A percentile compares a stretch with the other conserved stretches of the same genome.
These are phyloP conservation scores for Gnomoniopsis smithogilvyi DNA, from an alignment of 2,329 filamentous ascomycete species.

Conservation along the genomic window DNA sequence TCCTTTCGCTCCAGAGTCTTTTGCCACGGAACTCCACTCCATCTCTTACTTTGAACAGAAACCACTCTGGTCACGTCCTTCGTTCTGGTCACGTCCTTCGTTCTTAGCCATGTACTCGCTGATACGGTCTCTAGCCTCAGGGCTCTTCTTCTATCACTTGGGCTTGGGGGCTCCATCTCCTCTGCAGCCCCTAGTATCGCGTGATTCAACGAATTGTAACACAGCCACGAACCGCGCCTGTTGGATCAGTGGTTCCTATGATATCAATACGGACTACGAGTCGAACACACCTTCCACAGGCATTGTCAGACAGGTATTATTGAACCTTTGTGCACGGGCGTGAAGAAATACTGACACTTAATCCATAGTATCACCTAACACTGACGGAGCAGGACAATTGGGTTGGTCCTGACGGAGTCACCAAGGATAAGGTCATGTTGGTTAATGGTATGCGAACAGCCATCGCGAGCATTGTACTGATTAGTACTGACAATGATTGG, in stretches of 20 bases:
- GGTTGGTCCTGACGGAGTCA: slow-evolving; percentile 26
- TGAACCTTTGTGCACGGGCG: too few relatives aligned
- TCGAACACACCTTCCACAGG: slow-evolving; percentile 23
- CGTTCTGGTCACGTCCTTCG: background rate
- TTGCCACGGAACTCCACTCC: background rate
- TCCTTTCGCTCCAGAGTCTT: too few relatives aligned
- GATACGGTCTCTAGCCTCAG: slow-evolving; percentile 3
- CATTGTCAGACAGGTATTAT: slow-evolving; percentile 18
- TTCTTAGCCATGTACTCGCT: slow-evolving; percentile 1
- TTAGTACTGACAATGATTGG: background rate
- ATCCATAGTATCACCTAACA: slow-evolving; percentile 24
- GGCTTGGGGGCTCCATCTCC: slow-evolving; percentile 8
- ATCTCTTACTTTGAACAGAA: background rate
- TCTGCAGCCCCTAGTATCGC: slow-evolving; percentile 1
- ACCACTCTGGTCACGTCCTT: background rate
- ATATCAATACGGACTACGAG: slow-evolving; percentile 30
- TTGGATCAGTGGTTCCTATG: slow-evolving; percentile 23
- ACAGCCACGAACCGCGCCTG: slow-evolving; percentile 26
- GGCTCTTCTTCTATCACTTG: slow-evolving; percentile 12
- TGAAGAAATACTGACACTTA: background rate
- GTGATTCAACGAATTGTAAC: slow-evolving; percentile 21
- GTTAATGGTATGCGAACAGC: slow-evolving; percentile 44
- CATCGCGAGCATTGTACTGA: background rate
- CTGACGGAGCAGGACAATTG: slow-evolving; percentile 27
- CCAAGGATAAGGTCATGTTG: slow-evolving; percentile 38